Evolutionary conservation across 352 stramenopile genomes (phyloP), one percentile per base, ranked within the genome.

Genomic region (Phytophthora pisi): DNA sequence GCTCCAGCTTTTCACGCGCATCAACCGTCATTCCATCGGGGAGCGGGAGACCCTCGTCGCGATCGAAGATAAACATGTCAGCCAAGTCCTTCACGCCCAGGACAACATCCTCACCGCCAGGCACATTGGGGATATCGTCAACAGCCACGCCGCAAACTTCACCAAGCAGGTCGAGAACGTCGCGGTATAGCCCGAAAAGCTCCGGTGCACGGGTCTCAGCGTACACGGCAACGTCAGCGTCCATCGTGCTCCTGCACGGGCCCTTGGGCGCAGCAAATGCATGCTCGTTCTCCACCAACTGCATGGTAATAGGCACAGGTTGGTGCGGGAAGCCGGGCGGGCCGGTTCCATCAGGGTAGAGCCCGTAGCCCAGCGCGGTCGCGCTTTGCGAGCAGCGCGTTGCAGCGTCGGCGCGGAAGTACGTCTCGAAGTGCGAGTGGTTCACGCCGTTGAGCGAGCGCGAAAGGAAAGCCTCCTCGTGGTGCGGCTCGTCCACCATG

Each of bases 31-130:
- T 75, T 2, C 85, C 83, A n/a, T 77, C 60, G 5, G 81, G 56
- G 34, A 77, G 82, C 16, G 67, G 68, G n/a, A 95, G 74, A 4
- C 67, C 63, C 51, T 95, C 79, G 40, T 95, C 82, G 20, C 68
- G 75, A 62, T 95, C 87, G 51, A 95, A 95, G 34, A 84, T 86
- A 42, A 95, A 89, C 83, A 93, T 93, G 54, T 95, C 87, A 23
- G 82, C 87, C 36, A 95, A 74, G 51, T 95, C 87, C 71, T 95
- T 95, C 52, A 95, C 82, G 7, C 82, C 86, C 31, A 92, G 66
- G 34, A 96, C 77, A 10, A 88, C 42, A 57, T 96, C 88, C 67
- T 96, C 88, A 16, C 86, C 84, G 13, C 77, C 79, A 18, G 67
- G 65, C 2, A 93, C 64, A 6, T 63, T 81, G 26, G 86, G 74